A percentile compares a stretch with the other conserved stretches of the same genome.
Evolutionary conservation across 1,139 yeast genomes (phyloP).

Genomic region (Lodderomyces jiufengensis): DNA sequence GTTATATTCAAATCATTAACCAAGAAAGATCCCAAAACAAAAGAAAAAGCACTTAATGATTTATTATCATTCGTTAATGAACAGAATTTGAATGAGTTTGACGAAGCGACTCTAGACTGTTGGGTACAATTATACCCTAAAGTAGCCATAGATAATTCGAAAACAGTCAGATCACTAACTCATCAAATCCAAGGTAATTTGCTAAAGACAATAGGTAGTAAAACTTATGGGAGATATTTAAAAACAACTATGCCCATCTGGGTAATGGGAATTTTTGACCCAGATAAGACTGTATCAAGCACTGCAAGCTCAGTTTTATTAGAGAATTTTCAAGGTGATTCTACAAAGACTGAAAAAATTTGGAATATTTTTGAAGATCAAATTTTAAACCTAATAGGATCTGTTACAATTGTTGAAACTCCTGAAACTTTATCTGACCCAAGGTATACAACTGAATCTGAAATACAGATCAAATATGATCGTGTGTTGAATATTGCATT

Average conservation of each 20-base stretch:
- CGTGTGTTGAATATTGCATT: slow-evolving; percentile 56
- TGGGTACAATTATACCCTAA: slow-evolving; percentile 87
- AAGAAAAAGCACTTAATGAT: slow-evolving; percentile 72
- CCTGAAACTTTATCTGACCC: slow-evolving; percentile 70
- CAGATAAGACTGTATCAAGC: slow-evolving; percentile 57
- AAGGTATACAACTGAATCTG: slow-evolving; percentile 65
- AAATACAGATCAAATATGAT: slow-evolving; percentile 62
- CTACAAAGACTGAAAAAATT: slow-evolving; percentile 51
- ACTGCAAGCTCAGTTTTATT: slow-evolving; percentile 48
- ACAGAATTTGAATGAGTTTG: slow-evolving; percentile 14
- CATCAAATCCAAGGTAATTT: slow-evolving; percentile 61
- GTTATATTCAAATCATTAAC: slow-evolving; percentile 69
- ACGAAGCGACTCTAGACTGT: slow-evolving; percentile 53
- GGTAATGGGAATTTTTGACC: slow-evolving; percentile 67
- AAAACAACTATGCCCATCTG: slow-evolving; percentile 71
- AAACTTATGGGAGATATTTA: slow-evolving; percentile 55
- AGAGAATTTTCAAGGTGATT: slow-evolving; percentile 54
- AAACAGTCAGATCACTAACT: slow-evolving; percentile 55
- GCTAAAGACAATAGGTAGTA: slow-evolving; percentile 55
- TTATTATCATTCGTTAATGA: slow-evolving; percentile 20
- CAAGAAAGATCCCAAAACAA: slow-evolving; percentile 80
- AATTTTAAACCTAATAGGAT: slow-evolving; percentile 52
- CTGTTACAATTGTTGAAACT: slow-evolving; percentile 54
- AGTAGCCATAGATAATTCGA: slow-evolving; percentile 66
- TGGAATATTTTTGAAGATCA: slow-evolving; percentile 59